Evolutionary conservation across 495 filamentous ascomycete genomes (phyloP).

Genomic region (Talaromyces nanjingensis): DNA sequence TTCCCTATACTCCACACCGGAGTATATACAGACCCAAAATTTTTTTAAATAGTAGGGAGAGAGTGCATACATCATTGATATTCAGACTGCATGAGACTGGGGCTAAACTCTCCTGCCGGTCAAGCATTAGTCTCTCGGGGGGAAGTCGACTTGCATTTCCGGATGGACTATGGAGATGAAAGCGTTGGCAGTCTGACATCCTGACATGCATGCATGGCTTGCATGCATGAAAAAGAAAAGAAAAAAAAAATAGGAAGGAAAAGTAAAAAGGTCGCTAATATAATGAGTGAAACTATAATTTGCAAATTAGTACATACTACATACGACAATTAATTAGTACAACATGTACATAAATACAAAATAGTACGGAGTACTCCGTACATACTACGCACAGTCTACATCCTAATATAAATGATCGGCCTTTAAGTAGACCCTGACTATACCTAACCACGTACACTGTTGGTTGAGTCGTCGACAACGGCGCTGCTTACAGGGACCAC

Average conservation of each 20-base stretch:
- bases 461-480: neutral
- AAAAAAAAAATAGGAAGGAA: neutral
- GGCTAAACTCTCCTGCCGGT: neutral
- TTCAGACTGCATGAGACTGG: conserved; percentile 1
- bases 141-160: conserved; percentile 10
- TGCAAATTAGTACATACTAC: neutral
- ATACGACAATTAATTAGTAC: neutral
- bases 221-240: neutral
- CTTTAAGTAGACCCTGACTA: neutral
- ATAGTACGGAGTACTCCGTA: neutral
- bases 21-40: neutral
- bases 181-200: neutral
- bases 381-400: neutral
- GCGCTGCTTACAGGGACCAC: neutral
- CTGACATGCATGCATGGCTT: neutral
- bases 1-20: neutral
- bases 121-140: conserved; percentile 8
- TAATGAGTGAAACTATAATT: neutral
- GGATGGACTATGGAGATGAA: neutral
- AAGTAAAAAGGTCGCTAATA: neutral
- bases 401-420: neutral
- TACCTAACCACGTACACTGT: neutral
- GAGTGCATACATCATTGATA: conserved; percentile 1
- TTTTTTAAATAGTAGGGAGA: neutral
- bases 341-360: neutral